These are phyloP conservation scores for Misopates orontium DNA, from an alignment of 257 asterid species.

Conservation along the genomic window DNA sequence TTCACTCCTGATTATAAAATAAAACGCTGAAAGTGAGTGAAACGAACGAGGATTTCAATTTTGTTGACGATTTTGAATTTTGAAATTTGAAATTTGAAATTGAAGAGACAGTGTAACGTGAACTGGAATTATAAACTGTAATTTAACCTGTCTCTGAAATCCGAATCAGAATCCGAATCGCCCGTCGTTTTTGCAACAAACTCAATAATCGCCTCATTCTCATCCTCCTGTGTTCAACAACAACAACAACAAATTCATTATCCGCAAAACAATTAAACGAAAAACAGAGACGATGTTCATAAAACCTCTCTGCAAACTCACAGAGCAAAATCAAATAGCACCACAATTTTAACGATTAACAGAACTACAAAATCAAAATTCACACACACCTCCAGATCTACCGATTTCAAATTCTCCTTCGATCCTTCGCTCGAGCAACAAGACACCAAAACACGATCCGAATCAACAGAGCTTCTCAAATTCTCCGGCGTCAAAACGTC, in stretches of 20 bases:
- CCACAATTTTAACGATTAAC: no score
- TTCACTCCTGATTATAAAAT: conserved; percentile 41
- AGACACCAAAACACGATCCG: conserved; percentile 40
- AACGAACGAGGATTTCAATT: no score
- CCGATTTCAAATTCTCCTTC: conserved; percentile 32
- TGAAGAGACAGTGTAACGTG: no score
- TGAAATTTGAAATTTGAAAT: no score
- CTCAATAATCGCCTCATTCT: conserved; percentile 39
- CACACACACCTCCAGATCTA: conserved; percentile 68
- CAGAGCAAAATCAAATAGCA: no score
- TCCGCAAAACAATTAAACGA: no score
- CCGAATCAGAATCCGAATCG: conserved; percentile 35
- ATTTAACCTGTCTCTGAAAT: conserved; percentile 41
- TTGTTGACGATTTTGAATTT: no score
- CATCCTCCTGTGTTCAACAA: conserved; percentile 39
- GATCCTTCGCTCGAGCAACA: conserved; percentile 39
- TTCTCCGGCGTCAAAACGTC: conserved; percentile 33
- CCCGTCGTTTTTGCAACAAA: conserved; percentile 32
- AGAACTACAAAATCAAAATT: no score
- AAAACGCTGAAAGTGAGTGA: conserved; percentile 13
- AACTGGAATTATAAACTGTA: no score
- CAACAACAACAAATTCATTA: conserved; percentile 32
- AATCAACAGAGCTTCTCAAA: conserved; percentile 19
- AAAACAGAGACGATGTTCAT: no score
- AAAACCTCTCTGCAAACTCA: no score